These are phyloP conservation scores for Trametes pubescens DNA, from an alignment of 1,284 basidiomycete species.

Conservation along the genomic window DNA sequence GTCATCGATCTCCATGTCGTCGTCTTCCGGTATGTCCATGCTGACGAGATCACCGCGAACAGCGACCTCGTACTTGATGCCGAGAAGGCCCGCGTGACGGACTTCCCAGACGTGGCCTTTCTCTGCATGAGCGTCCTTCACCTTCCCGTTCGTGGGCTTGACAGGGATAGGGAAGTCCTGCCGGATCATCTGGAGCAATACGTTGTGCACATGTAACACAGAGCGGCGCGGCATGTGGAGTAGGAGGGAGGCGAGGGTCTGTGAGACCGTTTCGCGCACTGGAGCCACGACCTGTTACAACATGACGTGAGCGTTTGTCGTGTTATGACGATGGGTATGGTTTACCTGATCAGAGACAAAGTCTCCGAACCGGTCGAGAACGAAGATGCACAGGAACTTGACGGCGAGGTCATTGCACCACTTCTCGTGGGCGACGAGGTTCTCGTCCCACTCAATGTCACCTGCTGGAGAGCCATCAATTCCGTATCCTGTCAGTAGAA, in stretches of 20 bases:
- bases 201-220: slow-evolving; percentile 81
- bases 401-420: slow-evolving; percentile 93
- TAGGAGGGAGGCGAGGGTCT: slow-evolving; percentile 91
- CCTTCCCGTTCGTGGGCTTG: slow-evolving; percentile 49
- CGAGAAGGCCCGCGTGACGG: slow-evolving; percentile 94
- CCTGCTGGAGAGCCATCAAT: slow-evolving; percentile 18
- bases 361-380: slow-evolving; percentile 97
- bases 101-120: slow-evolving; percentile 94
- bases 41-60: slow-evolving; percentile 88
- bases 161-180: slow-evolving; percentile 73
- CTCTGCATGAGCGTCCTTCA: slow-evolving; percentile 42
- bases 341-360: slow-evolving; percentile 91
- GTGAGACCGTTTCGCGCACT: slow-evolving; percentile 95
- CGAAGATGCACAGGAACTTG: slow-evolving; percentile 89
- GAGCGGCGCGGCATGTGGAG: slow-evolving; percentile 85
- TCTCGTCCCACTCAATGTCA: slow-evolving; percentile 55
- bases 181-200: slow-evolving; percentile 93
- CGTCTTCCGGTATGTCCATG: slow-evolving; percentile 30
- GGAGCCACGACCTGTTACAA: slow-evolving; percentile 87
- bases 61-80: slow-evolving; percentile 98
- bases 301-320: background rate
- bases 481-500: background rate
- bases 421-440: slow-evolving; percentile 74
- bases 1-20: slow-evolving; percentile 35
- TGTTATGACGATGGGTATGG: slow-evolving; percentile 1